Evolutionary conservation across 352 stramenopile species (phyloP).

Genomic region (Thalassiosira hispida): DNA sequence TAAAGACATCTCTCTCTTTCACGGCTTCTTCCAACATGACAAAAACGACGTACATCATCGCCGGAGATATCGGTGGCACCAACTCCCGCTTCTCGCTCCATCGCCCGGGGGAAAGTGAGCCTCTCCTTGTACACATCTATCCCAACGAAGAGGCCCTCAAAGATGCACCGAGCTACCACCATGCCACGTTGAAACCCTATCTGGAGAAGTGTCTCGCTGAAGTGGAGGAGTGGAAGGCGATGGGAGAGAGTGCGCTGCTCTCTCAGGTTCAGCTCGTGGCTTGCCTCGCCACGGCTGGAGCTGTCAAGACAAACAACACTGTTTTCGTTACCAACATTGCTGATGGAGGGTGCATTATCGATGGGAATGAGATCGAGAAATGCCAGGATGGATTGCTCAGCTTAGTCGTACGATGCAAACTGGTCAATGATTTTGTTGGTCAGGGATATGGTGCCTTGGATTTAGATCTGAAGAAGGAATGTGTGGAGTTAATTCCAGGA

Average conservation of each 20-base stretch:
- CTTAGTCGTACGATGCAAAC: conserved; percentile 52
- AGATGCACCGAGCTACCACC: conserved; percentile 58
- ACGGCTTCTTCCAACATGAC: no score
- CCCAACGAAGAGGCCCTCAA: conserved; percentile 73
- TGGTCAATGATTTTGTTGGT: conserved; percentile 92
- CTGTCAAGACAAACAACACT: conserved; percentile 84
- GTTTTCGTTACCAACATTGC: conserved; percentile 92
- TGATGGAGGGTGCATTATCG: conserved; percentile 47
- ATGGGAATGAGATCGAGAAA: conserved; percentile 71
- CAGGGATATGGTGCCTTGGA: conserved; percentile 97
- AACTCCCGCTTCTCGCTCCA: conserved; percentile 92
- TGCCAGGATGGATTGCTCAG: conserved; percentile 52
- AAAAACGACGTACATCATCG: conserved; percentile 66
- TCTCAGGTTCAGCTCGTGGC: conserved; percentile 67
- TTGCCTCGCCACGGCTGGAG: conserved; percentile 86
- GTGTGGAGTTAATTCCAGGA: conserved; percentile 80
- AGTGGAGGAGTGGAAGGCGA: conserved; percentile 74
- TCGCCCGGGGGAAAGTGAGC: conserved; percentile 30
- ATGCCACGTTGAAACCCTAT: conserved; percentile 90
- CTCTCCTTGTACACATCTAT: conserved; percentile 72
- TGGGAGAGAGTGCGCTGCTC: conserved; percentile 49
- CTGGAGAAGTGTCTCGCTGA: conserved; percentile 89
- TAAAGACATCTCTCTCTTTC: no score
- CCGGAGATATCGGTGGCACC: conserved; percentile 95
- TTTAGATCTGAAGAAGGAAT: conserved; percentile 91